Percentiles rank a stretch among this genome's conserved stretches.
phyloP scores from a whole-genome alignment of 441 rosid species.

The Aleurites moluccanus region DNA sequence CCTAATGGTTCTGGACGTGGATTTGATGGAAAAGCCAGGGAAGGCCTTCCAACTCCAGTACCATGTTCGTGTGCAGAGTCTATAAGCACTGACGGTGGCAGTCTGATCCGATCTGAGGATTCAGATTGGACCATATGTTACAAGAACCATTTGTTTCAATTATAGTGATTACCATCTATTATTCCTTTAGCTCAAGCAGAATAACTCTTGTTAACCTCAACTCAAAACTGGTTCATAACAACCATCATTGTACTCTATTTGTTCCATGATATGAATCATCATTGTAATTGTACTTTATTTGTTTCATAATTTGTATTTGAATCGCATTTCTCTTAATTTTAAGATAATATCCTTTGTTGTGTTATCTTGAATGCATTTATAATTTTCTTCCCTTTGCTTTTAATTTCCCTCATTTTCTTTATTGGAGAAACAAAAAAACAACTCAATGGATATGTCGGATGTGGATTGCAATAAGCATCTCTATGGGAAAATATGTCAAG shows the following conservation, averaged over 20 bases:
- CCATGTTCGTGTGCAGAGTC: conserved; percentile 62
- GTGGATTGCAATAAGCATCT: neutral
- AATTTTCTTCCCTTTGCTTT: neutral
- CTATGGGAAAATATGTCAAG: neutral
- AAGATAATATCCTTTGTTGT: neutral
- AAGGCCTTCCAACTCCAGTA: conserved; percentile 20
- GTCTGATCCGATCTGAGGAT: conserved; percentile 67
- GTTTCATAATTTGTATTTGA: conserved; percentile 15
- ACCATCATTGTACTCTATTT: neutral
- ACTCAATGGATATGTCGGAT: neutral
- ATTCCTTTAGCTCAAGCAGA: conserved; percentile 20
- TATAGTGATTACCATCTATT: conserved; percentile 20
- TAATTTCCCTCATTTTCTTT: neutral
- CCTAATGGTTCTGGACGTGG: conserved; percentile 16
- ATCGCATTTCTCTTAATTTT: conserved; percentile 14
- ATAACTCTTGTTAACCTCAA: conserved; percentile 25
- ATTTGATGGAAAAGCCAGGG: conserved; percentile 30
- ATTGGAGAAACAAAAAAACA: neutral
- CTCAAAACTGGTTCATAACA: conserved; percentile 14
- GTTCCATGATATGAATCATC: neutral
- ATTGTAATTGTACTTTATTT: neutral
- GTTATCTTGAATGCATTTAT: neutral
- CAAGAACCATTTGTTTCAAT: conserved; percentile 57
- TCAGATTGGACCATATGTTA: conserved; percentile 83
- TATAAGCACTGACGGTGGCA: conserved; percentile 64